These are phyloP conservation scores for Rhizopogon roseolus DNA, from an alignment of 768 basidiomycete genomes.

Conservation along the genomic window DNA sequence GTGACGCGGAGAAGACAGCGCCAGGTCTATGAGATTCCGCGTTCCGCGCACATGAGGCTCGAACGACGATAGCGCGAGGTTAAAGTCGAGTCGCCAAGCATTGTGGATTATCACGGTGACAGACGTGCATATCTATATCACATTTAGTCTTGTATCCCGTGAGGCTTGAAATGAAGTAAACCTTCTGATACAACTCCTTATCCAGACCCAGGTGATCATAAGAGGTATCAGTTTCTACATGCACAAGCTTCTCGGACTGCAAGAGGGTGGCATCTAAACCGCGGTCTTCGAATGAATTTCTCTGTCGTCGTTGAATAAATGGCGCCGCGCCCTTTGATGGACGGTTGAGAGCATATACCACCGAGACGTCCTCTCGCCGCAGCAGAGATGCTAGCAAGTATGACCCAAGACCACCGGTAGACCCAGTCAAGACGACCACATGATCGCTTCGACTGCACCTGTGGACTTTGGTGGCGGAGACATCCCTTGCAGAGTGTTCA, in stretches of 20 bases:
- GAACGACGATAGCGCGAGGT: slow-evolving; percentile 41
- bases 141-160: not conserved
- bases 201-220: slow-evolving; percentile 21
- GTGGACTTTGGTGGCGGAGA: slow-evolving; percentile 5
- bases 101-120: slow-evolving; percentile 34
- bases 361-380: slow-evolving; percentile 10
- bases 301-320: slow-evolving; percentile 17
- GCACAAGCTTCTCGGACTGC: slow-evolving; percentile 22
- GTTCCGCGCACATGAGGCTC: slow-evolving; percentile 42
- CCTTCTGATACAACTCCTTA: slow-evolving; percentile 19
- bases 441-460: not conserved
- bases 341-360: slow-evolving; percentile 27
- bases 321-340: not conserved
- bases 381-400: slow-evolving; percentile 25
- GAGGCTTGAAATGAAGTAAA: slow-evolving; percentile 7
- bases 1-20: slow-evolving; percentile 21
- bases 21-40: slow-evolving; percentile 42
- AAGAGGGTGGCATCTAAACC: slow-evolving; percentile 24
- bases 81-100: slow-evolving; percentile 46
- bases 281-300: slow-evolving; percentile 23
- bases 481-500: not conserved
- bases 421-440: slow-evolving; percentile 34
- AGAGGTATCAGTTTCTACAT: slow-evolving; percentile 30
- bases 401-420: slow-evolving; percentile 34
- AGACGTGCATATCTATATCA: slow-evolving; percentile 16